Evolutionary conservation across 371 early-diverging fungal species (phyloP).

Genomic region (Mucor circinelloides): DNA sequence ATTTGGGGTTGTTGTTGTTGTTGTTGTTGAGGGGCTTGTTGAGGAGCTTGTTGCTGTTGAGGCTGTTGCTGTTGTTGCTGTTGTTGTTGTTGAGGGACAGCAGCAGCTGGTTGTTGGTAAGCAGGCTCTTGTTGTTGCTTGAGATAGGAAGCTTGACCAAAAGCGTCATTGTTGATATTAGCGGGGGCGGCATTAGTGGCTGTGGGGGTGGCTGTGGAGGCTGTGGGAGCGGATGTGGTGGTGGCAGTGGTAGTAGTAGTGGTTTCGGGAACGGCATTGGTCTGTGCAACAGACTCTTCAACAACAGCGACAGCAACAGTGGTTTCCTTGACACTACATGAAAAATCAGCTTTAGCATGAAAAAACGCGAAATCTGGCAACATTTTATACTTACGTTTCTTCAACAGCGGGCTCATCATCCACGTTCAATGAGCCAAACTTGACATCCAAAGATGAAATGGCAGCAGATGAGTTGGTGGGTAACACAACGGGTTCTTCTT

Average conservation of each 20-base stretch:
- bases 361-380: neutral
- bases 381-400: slow-evolving; percentile 14
- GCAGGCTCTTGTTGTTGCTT: slow-evolving; percentile 24
- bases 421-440: slow-evolving; percentile 81
- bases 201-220: slow-evolving; percentile 7
- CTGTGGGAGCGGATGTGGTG: slow-evolving; percentile 13
- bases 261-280: neutral
- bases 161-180: slow-evolving; percentile 2
- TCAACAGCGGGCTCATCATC: slow-evolving; percentile 27
- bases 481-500: slow-evolving; percentile 89
- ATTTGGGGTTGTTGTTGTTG: slow-evolving; percentile 13
- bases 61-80: slow-evolving; percentile 18
- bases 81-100: slow-evolving; percentile 18
- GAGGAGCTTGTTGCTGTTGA: slow-evolving; percentile 23
- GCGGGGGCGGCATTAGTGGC: slow-evolving; percentile 16
- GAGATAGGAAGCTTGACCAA: slow-evolving; percentile 12
- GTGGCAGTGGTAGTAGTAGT: slow-evolving; percentile 2
- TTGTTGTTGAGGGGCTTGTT: slow-evolving; percentile 13
- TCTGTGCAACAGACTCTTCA: slow-evolving; percentile 15
- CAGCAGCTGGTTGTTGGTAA: slow-evolving; percentile 14
- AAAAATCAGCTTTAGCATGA: neutral
- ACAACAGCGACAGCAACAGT: neutral
- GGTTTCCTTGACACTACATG: slow-evolving; percentile 12
- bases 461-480: slow-evolving; percentile 55
- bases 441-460: slow-evolving; percentile 68